Percentiles rank a stretch among this genome's conserved stretches.
Conservation (phyloP, 2,329 filamentous ascomycete genomes). For the Macroventuria anomochaeta region DNA sequence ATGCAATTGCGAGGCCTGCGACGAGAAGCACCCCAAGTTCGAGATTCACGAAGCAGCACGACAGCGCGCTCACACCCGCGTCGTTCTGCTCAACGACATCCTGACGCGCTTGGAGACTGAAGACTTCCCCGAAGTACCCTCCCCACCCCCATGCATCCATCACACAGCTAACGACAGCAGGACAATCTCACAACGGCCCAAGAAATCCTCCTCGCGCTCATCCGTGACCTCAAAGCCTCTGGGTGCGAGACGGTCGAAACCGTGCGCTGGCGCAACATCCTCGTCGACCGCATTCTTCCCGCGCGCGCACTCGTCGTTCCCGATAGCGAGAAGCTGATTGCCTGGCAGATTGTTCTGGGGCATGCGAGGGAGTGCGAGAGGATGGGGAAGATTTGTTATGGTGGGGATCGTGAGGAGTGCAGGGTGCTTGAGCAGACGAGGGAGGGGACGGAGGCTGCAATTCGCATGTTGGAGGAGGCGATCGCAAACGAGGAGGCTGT, state of each 20-base stretch:
- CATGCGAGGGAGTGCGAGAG: conserved; percentile 5
- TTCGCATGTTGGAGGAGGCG: background rate
- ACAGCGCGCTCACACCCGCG: conserved; percentile 2
- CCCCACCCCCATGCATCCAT: background rate
- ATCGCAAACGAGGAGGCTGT: background rate
- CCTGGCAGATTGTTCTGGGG: background rate
- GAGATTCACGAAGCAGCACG: conserved; percentile 10
- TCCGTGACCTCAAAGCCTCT: conserved; percentile 8
- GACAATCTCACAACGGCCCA: background rate
- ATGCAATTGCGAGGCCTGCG: conserved; percentile 23
- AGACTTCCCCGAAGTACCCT: background rate
- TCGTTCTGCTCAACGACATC: background rate
- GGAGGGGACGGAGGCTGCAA: background rate
- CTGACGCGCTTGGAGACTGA: background rate
- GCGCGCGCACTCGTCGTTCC: background rate
- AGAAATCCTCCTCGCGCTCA: background rate
- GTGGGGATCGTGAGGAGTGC: conserved; percentile 8
- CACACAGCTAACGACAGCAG: background rate
- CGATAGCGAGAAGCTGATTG: background rate
- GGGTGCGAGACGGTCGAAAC: conserved; percentile 12
- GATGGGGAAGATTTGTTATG: conserved; percentile 9
- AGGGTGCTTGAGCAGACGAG: conserved; percentile 1
- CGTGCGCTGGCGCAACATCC: conserved; percentile 21
- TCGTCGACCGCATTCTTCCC: conserved; percentile 20
- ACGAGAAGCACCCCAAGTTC: background rate